Evolutionary conservation across 148 eudicot species (phyloP).

Genomic region (Chenopodium berlandieri): DNA sequence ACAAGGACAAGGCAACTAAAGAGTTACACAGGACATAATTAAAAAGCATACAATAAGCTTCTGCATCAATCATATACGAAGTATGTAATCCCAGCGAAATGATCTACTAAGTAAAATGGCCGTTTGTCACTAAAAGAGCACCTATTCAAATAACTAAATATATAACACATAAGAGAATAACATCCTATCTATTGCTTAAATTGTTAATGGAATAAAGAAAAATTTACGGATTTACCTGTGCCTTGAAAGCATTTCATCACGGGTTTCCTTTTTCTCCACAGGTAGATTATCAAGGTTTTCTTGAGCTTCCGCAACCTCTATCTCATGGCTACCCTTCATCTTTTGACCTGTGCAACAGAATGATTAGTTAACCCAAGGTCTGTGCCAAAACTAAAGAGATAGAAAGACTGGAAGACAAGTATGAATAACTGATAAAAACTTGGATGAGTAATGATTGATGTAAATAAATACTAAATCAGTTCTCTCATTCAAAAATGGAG

Average conservation of each 20-base stretch:
- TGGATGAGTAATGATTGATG: neutral
- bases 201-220: neutral
- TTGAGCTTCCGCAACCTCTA: constrained; percentile 28
- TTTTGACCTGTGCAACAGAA: constrained; percentile 17
- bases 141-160: neutral
- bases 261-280: constrained; percentile 44
- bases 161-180: neutral
- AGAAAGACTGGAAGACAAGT: neutral
- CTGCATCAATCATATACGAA: neutral
- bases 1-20: neutral
- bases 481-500: neutral
- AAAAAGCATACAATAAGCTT: neutral
- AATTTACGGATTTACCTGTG: constrained; percentile 42
- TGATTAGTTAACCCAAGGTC: neutral
- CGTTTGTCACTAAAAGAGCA: neutral
- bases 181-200: neutral
- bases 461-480: neutral
- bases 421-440: neutral
- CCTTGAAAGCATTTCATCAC: constrained; percentile 71
- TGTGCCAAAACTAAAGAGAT: neutral
- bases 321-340: constrained; percentile 45
- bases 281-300: constrained; percentile 29
- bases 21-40: neutral
- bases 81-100: too few relatives aligned
- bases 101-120: neutral